Evolutionary conservation across 2,329 filamentous ascomycete species (phyloP), one percentile per base, ranked within the genome.

Genomic region (Apiospora kogelbergensis): DNA sequence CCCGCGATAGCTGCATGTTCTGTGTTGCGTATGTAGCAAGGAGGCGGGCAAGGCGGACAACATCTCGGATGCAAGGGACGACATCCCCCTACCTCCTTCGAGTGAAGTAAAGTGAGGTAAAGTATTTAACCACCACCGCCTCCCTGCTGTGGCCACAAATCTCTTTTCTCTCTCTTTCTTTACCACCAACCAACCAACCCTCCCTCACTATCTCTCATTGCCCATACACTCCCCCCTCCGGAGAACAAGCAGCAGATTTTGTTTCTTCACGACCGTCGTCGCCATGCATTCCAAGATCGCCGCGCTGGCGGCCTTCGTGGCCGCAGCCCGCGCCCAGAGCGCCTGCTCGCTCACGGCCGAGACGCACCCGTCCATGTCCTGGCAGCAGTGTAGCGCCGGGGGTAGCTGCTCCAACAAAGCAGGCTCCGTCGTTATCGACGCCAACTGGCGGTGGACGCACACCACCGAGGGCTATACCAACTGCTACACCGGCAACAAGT

Each of bases 391-490:
- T 74, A 78, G 82, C 17, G 73, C 74, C 2, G 78, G 74, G 26
- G 81, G 82, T 63, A 78, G 77, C 68, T 86, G 84, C 76, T 81
- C 79, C 7, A 78, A 76, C 24, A 78, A 82, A 71, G 74, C 75
- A 53, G 83, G 82, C 53, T 81, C 80, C 45, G 80, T 86, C 53
- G 81, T 83, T 46, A 74, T 87, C 72, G 84, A 87, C 70, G 72
- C 84, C 69, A 86, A 86, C 77, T 86, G 84, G 84, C 82, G 84
- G 70, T 86, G 84, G 84, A 77, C 85, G 66, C 83, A 86, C 77
- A 72, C 75, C 22, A 75, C 76, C 22, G 69, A 71, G 13, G 78
- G 78, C 37, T 80, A 76, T 71, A 83, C 79, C 71, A 86, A 86
- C 77, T 85, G 83, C 78, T 84, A 84, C 73, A 82, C 76, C 26